Conservation (phyloP, 2,329 filamentous ascomycete genomes). For the Microsporum ferrugineum region DNA sequence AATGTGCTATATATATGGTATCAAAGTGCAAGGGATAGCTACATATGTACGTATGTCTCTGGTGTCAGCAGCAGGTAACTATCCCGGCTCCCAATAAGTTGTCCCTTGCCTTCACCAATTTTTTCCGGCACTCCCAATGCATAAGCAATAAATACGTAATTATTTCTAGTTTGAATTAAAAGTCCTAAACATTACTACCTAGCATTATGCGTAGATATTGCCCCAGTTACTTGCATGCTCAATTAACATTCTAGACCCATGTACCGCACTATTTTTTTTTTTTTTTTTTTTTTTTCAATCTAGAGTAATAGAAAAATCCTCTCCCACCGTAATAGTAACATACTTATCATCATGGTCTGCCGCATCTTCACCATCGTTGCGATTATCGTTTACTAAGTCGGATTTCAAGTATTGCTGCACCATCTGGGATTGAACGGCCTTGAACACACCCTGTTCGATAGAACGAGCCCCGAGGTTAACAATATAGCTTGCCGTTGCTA, state of each 20-base stretch:
- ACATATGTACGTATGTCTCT: background rate
- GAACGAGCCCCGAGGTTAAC: slow-evolving; percentile 8
- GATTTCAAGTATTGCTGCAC: slow-evolving; percentile 5
- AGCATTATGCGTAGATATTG: background rate
- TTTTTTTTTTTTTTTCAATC: background rate
- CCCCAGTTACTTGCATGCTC: background rate
- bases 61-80: background rate
- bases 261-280: background rate
- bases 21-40: background rate
- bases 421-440: slow-evolving; percentile 8
- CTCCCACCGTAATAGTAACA: background rate
- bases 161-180: background rate
- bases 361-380: background rate
- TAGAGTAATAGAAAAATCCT: background rate
- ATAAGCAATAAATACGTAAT: background rate
- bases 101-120: background rate
- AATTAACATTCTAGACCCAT: background rate
- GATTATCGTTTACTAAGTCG: background rate
- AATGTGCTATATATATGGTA: background rate
- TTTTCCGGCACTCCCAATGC: background rate
- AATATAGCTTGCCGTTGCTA: slow-evolving; percentile 4
- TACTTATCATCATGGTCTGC: background rate
- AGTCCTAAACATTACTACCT: background rate
- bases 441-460: slow-evolving; percentile 9
- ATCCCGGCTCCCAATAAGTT: background rate